A percentile compares a stretch with the other conserved stretches of the same genome.
Evolutionary conservation across 2,329 filamentous ascomycete species (phyloP).

Genomic region (Aspergillus nomiae): DNA sequence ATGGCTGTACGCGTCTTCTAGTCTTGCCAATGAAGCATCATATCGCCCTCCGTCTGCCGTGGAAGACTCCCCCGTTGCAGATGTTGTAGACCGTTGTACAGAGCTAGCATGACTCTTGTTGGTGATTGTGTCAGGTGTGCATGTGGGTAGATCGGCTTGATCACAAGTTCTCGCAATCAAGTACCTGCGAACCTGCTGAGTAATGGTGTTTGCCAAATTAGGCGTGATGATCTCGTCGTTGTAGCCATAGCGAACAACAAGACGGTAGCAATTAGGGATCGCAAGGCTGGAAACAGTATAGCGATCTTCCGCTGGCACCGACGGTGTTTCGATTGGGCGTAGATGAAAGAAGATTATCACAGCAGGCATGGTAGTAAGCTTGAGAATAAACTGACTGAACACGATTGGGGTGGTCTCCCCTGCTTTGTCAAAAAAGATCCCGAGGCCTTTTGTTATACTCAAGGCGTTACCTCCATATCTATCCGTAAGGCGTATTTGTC

Average conservation of each 20-base stretch:
- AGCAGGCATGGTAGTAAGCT: slow-evolving; percentile 68
- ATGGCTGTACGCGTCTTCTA: slow-evolving; percentile 14
- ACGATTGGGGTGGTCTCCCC: slow-evolving; percentile 66
- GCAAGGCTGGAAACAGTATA: slow-evolving; percentile 44
- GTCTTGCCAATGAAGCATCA: slow-evolving; percentile 3
- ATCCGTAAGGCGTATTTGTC: slow-evolving; percentile 6
- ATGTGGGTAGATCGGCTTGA: neutral
- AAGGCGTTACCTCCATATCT: slow-evolving; percentile 42
- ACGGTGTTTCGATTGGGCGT: slow-evolving; percentile 62
- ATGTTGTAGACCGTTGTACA: neutral
- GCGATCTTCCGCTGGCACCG: slow-evolving; percentile 53
- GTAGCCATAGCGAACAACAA: slow-evolving; percentile 72
- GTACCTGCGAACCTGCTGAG: slow-evolving; percentile 59
- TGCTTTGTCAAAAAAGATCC: slow-evolving; percentile 78
- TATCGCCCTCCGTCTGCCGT: neutral
- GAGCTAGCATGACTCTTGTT: slow-evolving; percentile 7
- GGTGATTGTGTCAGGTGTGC: neutral
- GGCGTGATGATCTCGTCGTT: slow-evolving; percentile 70
- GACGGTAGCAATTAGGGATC: slow-evolving; percentile 66
- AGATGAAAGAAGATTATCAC: slow-evolving; percentile 76
- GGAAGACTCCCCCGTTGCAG: neutral
- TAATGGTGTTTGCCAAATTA: slow-evolving; percentile 62
- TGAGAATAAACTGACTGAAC: slow-evolving; percentile 72
- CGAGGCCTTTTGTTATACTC: slow-evolving; percentile 60
- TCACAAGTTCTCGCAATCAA: slow-evolving; percentile 38